These are phyloP conservation scores for Platanus orientalis DNA, from an alignment of 164 flowering plant genomes.

Conservation along the genomic window DNA sequence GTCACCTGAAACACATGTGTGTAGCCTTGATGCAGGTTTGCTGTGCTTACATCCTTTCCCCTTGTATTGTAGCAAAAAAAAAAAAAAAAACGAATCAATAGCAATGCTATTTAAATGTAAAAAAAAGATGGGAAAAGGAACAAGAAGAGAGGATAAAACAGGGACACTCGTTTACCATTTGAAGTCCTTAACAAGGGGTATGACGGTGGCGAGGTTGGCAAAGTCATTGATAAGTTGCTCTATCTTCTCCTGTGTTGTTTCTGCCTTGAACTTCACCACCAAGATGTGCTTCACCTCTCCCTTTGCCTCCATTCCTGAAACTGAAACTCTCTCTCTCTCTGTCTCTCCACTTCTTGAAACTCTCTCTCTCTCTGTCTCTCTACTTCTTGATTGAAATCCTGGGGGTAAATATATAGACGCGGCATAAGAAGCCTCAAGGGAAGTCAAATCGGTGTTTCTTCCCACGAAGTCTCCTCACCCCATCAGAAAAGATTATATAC, in stretches of 20 bases:
- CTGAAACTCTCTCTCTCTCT: no score
- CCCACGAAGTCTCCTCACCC: no score
- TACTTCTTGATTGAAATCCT: no score
- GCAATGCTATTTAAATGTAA: not conserved
- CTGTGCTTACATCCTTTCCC: constrained; percentile 7
- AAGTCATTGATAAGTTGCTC: constrained; percentile 3
- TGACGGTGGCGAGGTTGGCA: not conserved
- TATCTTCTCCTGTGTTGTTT: not conserved
- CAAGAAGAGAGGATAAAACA: not conserved
- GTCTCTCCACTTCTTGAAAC: no score
- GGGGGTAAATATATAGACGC: no score
- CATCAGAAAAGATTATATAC: no score
- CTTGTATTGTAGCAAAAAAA: no score
- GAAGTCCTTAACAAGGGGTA: constrained; percentile 3
- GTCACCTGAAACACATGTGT: constrained; percentile 8
- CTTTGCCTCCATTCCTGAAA: not conserved
- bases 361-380: no score
- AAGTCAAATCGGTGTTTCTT: no score
- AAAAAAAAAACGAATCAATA: no score
- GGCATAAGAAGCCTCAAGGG: no score
- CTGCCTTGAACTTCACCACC: constrained; percentile 8
- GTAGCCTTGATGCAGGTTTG: not conserved
- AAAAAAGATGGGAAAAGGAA: not conserved
- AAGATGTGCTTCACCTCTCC: constrained; percentile 7
- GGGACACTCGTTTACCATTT: not conserved